phyloP scores from a whole-genome alignment of 768 basidiomycete species.

The Trametes cubensis region DNA sequence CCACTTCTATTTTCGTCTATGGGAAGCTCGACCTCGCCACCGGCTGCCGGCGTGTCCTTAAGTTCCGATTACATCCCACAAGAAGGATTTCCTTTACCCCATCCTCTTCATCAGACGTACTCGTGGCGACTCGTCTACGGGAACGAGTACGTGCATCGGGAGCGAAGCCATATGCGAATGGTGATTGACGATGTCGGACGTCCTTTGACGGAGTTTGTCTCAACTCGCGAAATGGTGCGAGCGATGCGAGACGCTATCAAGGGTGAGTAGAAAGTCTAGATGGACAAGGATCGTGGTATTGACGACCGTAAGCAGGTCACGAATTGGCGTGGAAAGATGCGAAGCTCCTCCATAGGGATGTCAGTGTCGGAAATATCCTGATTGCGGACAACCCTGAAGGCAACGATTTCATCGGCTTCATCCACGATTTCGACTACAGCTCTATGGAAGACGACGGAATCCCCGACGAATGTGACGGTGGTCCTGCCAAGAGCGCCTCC shows the following conservation, averaged over 20 bases:
- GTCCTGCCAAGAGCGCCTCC: too few relatives aligned
- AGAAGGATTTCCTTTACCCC: not conserved
- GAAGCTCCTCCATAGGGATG: conserved; percentile 21
- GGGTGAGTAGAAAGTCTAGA: not conserved
- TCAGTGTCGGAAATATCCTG: conserved; percentile 23
- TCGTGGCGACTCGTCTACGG: not conserved
- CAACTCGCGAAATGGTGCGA: not conserved
- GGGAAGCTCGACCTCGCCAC: not conserved
- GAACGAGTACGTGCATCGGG: not conserved
- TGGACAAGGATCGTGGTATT: too few relatives aligned
- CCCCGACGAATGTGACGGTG: too few relatives aligned
- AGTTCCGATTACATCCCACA: not conserved
- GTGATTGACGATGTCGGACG: conserved; percentile 7
- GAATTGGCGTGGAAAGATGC: not conserved
- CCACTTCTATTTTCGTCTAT: too few relatives aligned
- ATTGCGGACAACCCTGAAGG: not conserved
- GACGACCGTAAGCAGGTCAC: conserved; percentile 5
- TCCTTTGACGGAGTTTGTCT: conserved; percentile 1
- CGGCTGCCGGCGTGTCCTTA: not conserved
- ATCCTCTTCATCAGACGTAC: conserved; percentile 9
- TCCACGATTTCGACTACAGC: conserved; percentile 23
- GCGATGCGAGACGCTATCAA: conserved; percentile 6
- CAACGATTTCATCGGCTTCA: conserved; percentile 3
- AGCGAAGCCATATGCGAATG: conserved; percentile 14
- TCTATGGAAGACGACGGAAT: not conserved